Percentiles rank a stretch among this genome's conserved stretches.
phyloP scores from a whole-genome alignment of 257 asterid genomes.

The Haberlea rhodopensis region DNA sequence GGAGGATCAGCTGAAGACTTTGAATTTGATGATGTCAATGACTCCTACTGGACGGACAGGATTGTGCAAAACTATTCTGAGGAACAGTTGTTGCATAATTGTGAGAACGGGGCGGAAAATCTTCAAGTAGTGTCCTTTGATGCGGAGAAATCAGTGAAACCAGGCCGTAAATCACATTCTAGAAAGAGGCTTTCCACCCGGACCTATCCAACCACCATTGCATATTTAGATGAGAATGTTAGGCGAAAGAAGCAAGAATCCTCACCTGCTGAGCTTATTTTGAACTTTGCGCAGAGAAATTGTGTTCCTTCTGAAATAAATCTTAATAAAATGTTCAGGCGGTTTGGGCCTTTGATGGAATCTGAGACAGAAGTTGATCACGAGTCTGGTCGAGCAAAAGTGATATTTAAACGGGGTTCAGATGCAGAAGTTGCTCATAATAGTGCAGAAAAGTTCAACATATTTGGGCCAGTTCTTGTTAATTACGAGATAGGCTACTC shows the following conservation, averaged over 20 bases:
- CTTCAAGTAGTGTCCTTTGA: constrained; percentile 31
- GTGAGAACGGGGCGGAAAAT: constrained; percentile 39
- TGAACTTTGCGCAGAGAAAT: constrained; percentile 62
- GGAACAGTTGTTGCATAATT: constrained; percentile 55
- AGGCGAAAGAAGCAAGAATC: constrained; percentile 54
- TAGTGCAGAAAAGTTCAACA: constrained; percentile 67
- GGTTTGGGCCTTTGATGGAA: constrained; percentile 90
- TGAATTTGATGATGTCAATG: constrained; percentile 85
- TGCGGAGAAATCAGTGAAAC: constrained; percentile 41
- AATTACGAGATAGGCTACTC: constrained; percentile 75
- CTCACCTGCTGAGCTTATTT: constrained; percentile 79
- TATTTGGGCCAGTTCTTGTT: constrained; percentile 74
- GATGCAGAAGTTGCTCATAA: constrained; percentile 90
- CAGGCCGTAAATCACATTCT: constrained; percentile 50
- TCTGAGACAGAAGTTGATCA: constrained; percentile 80
- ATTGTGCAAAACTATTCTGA: constrained; percentile 69
- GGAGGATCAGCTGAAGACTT: constrained; percentile 69
- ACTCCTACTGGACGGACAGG: constrained; percentile 88
- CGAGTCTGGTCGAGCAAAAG: constrained; percentile 72
- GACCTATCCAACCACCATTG: constrained; percentile 30
- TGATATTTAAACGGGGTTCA: constrained; percentile 81
- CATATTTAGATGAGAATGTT: constrained; percentile 40
- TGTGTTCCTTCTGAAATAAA: constrained; percentile 68
- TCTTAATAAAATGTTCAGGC: constrained; percentile 78
- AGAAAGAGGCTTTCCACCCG: constrained; percentile 59